Percentiles rank a stretch among this genome's conserved stretches.
Evolutionary conservation across 805 yeast genomes (phyloP).

Genomic region (Saturnispora silvae): DNA sequence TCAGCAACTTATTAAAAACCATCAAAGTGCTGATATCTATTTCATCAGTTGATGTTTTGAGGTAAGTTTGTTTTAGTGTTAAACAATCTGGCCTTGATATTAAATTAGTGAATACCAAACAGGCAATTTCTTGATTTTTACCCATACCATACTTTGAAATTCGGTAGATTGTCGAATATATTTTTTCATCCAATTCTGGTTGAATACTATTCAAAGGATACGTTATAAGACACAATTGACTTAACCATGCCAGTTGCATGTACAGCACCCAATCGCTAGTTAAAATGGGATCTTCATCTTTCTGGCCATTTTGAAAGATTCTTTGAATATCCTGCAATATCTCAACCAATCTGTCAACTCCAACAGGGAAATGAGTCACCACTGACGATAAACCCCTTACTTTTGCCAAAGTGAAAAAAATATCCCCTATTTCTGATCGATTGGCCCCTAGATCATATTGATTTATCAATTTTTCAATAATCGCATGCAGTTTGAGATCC

Average conservation of each 20-base stretch:
- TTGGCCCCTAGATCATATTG: no score
- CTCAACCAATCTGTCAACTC: neutral
- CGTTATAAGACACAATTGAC: constrained; percentile 62
- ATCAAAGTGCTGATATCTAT: neutral
- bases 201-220: constrained; percentile 42
- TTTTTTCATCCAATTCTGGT: constrained; percentile 22
- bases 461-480: no score
- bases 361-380: neutral
- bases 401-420: constrained; percentile 3
- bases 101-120: constrained; percentile 41
- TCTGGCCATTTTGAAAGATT: constrained; percentile 6
- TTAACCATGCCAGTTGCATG: constrained; percentile 58
- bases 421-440: no score
- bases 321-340: neutral
- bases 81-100: constrained; percentile 46
- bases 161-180: constrained; percentile 28
- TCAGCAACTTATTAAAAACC: neutral
- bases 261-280: no score
- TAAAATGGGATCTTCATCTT: no score
- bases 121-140: constrained; percentile 46
- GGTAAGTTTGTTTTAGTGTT: no score
- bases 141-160: constrained; percentile 39
- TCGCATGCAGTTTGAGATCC: no score
- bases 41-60: no score
- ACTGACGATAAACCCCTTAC: constrained; percentile 1